These are phyloP conservation scores for Pichia sp. DNA, from an alignment of 1,139 yeast genomes.

Conservation along the genomic window DNA sequence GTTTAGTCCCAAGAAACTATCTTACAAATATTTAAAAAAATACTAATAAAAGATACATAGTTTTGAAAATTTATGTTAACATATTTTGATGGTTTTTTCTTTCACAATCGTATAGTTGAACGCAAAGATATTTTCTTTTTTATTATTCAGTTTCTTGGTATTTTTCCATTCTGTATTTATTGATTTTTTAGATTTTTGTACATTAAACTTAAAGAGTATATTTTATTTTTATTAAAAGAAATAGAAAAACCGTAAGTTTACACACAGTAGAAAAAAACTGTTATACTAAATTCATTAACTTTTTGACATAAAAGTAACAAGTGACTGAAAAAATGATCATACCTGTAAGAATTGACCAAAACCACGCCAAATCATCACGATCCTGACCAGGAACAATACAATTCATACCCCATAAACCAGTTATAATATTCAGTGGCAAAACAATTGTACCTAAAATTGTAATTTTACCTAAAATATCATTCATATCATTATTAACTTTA, in stretches of 20 bases:
- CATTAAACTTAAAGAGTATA: background rate
- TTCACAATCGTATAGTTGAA: background rate
- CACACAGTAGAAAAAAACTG: background rate
- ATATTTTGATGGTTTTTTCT: background rate
- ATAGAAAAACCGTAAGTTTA: background rate
- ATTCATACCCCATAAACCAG: slow-evolving; percentile 99
- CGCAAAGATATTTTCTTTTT: background rate
- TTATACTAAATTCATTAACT: slow-evolving; percentile 19
- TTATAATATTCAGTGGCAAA: slow-evolving; percentile 85
- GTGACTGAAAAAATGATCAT: slow-evolving; percentile 40
- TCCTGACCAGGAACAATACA: slow-evolving; percentile 93
- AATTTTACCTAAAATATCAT: slow-evolving; percentile 89
- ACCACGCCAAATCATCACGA: slow-evolving; percentile 67
- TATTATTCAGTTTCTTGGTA: background rate
- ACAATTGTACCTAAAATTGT: slow-evolving; percentile 93
- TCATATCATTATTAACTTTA: slow-evolving; percentile 92
- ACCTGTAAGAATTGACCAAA: slow-evolving; percentile 44
- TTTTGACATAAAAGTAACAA: slow-evolving; percentile 41
- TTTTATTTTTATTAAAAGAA: background rate
- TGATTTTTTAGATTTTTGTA: background rate
- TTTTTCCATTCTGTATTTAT: background rate
- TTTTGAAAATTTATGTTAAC: background rate
- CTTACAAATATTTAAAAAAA: slow-evolving; percentile 29
- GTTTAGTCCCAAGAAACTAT: slow-evolving; percentile 81
- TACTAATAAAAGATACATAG: background rate